Base-by-base conservation (phyloP, 2,329 filamentous ascomycete species). In the Dactylellina haptotyla region DNA sequence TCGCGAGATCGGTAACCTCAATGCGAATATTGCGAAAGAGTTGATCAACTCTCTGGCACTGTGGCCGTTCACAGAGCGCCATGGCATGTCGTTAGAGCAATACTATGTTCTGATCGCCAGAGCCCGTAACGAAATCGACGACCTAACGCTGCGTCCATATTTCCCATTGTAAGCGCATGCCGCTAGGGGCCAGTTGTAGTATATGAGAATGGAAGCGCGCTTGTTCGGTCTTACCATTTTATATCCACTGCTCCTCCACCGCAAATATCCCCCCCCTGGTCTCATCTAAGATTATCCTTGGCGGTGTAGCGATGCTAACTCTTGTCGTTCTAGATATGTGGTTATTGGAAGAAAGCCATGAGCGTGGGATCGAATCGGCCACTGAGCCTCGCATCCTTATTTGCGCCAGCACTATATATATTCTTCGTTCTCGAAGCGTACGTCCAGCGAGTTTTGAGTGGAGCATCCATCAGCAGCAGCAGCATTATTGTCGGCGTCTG, bases 1-100 rank as follows among this genome's bases (percentile, higher is more conserved):
- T 76, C 80, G 79, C 61, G 79, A 80, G 4, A 83, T 84, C 43
- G 83, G 83, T 25, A 75, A 54, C 23, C 66, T 67, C 51, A 77
- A 76, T 14, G 48, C 62, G 30, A 54, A 30, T 75, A 79, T 58
- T 83, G 83, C 72, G 76, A 79, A 69, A 78, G 79, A n/a, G 82
- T 81, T 75, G 18, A 79, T 84, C n/a, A 78, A 77, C 37, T 79
- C 81, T 9, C 73, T 83, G 48, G 81, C 81, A 4, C 77, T 84
- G 10, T 83, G 83, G 70, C 83, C 83, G 8, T 80, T 84, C 64
- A 83, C 81, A 8, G 79, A 82, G 73, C 80, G 79, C 4, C 77
- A 83, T 63, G 77, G 79, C 39, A 83, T 84, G 82, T 76, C 80
- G 18, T 73, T 79, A 41, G 75, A 81, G 23, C 80, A 80, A 25